Percentiles rank a stretch among this genome's conserved stretches.
Evolutionary conservation across 192 early-diverging fungal species (phyloP).

Genomic region (Backusella liffmaniae): DNA sequence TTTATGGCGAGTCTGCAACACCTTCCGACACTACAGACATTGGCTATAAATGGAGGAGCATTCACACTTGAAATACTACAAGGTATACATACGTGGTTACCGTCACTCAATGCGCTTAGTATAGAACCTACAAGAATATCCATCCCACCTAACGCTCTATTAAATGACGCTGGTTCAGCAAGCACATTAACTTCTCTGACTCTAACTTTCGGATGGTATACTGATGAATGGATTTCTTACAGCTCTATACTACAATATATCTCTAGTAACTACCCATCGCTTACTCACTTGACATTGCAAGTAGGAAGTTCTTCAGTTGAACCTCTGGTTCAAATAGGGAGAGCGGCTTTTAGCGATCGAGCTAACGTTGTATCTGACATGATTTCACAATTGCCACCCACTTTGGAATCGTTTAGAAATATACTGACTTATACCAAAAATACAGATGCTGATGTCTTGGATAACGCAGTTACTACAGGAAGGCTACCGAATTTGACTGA

Average conservation of each 20-base stretch:
- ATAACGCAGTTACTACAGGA: not conserved
- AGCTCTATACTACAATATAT: no score
- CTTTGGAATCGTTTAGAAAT: not conserved
- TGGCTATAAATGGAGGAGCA: not conserved
- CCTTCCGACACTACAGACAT: not conserved
- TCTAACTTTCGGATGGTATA: not conserved
- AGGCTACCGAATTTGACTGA: not conserved
- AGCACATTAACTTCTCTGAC: not conserved
- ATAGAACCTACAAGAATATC: not conserved
- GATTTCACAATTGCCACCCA: not conserved
- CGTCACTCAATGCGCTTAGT: not conserved
- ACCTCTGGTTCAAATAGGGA: no score
- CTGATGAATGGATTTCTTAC: no score
- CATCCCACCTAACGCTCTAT: not conserved
- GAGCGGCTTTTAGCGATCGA: not conserved
- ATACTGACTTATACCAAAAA: not conserved
- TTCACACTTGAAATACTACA: not conserved
- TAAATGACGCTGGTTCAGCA: not conserved
- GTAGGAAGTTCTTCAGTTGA: not conserved
- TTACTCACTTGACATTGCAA: no score
- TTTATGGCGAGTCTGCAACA: not conserved
- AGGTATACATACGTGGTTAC: not conserved
- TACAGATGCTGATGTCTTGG: not conserved
- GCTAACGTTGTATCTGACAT: not conserved
- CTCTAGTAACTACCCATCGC: no score